Evolutionary conservation across 2,329 filamentous ascomycete genomes (phyloP), one percentile per base, ranked within the genome.

Genomic region (Colletotrichum sp.): DNA sequence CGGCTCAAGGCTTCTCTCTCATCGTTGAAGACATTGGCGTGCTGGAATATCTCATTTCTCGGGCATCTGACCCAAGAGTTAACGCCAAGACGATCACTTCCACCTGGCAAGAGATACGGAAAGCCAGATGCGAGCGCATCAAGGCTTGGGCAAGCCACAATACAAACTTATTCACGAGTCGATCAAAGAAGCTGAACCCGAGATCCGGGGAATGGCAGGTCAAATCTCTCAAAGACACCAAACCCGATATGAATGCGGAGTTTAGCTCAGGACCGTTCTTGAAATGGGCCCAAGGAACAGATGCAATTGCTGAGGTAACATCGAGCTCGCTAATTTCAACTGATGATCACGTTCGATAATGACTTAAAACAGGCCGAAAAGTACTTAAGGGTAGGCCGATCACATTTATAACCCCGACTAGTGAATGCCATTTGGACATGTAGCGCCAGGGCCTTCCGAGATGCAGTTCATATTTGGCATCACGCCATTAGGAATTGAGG

Each of bases 41-140:
- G 0, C 13, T 67, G 39, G 64, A 67, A 32, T 7, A 67, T 13
- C 39, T 67, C 16, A 67, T 67, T 30, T 67, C 36, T 22, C n/a
- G 18, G 1, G 24, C 4, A 3, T 24, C 64, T 39, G 26, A 67
- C 0, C 64, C 64, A 0, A n/a, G 9, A 0, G 26, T 16, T 0
- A 10, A 67, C 26, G 9, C 12, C 15, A 28, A 18, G 32, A n/a
- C 36, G 7, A 32, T 67, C 64, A 67, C 39, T 0, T 48, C 78
- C 59, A 18, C 16, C 57, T 80, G 79, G 79, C 76, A 80, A 44
- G 64, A 72, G 8, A 71, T 79, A 62, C 69, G 79, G 28, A 79
- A 79, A 68, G 60, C 77, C 15, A 69, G 79, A n/a, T 78, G 72
- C 15, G 79, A 80, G 3, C 70, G 79, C 1, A 75, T 79, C 57